Evolutionary conservation across 2,329 filamentous ascomycete genomes (phyloP), one percentile per base, ranked within the genome.

Genomic region (Paramyrothecium sp.): DNA sequence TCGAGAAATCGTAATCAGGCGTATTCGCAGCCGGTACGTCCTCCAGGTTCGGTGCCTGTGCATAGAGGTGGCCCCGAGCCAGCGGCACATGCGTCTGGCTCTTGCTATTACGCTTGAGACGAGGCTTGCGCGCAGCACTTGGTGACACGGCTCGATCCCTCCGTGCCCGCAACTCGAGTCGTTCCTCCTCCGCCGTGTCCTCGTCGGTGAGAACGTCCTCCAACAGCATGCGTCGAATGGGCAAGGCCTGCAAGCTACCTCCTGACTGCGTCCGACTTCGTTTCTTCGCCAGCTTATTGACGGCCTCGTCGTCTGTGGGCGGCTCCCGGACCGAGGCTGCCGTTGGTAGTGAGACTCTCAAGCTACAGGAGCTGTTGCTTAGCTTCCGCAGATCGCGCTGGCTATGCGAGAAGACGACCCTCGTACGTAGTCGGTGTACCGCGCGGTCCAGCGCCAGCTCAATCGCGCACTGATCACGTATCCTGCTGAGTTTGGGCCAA

Each of bases 401-500:
- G 61, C 84, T 87, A 54, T 84, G 80, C 30, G 85, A 88, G 66
- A 91, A 91, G 17, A 88, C 86, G 2, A 91, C 86, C 3, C 86
- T 79, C 3, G 88, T 84, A 30, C 89, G 81, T 26, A 92, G 76
- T 12, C 81, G 78, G 60, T 90, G 87, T 1, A 94, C 89, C 2
- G 90, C 89, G 20, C 84, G 81, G 68, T 95, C 90, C 2, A 98
- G 76, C 3, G 92, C 91, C 51, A 97, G 76, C 70, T 98, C 94
- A 55, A 97, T 91, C 3, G 92, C 91, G 64, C 92, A 92, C 55
- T 92, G 89, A 67, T 97, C 95, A 44, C 90, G 83, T 65, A 98
- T 90, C 13, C 92, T 86, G 61, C 89, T 89, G 11, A 98, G 77
- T 69, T 93, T 93, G 0, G 93, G 92, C 94, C 93, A 98, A 0